phyloP scores from a whole-genome alignment of 352 stramenopile genomes.

The Pythium folliculosum region DNA sequence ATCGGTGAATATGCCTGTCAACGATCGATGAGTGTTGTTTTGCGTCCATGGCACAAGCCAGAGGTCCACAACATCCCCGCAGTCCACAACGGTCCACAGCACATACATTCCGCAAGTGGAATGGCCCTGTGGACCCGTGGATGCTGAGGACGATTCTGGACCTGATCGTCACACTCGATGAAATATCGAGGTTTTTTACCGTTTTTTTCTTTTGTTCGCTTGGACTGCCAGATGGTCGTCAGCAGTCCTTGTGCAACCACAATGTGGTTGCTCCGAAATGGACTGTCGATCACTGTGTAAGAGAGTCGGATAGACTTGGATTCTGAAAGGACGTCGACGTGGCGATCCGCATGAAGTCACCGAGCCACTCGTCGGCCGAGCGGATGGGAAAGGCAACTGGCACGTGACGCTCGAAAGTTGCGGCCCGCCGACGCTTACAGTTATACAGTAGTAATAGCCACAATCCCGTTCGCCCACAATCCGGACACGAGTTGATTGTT shows the following conservation, averaged over 20 bases:
- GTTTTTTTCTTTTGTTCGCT: not conserved
- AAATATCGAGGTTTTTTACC: not conserved
- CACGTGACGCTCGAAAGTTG: too few species aligned
- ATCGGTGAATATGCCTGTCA: not conserved
- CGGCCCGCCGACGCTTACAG: too few species aligned
- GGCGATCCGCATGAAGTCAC: too few species aligned
- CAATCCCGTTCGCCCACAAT: too few species aligned
- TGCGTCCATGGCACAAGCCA: too few species aligned
- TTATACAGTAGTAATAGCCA: too few species aligned
- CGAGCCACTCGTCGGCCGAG: too few species aligned
- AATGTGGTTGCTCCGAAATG: not conserved
- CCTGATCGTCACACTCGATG: not conserved
- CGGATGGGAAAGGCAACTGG: too few species aligned
- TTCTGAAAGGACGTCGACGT: not conserved
- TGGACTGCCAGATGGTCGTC: conserved; percentile 12
- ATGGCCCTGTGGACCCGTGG: not conserved
- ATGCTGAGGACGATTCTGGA: too few species aligned
- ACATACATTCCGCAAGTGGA: conserved; percentile 1
- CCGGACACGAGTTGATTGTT: too few species aligned
- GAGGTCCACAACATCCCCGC: not conserved
- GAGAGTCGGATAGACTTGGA: not conserved
- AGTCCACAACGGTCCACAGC: not conserved
- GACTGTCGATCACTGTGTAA: not conserved
- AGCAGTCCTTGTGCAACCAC: too few species aligned
- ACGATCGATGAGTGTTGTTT: not conserved